phyloP scores from a whole-genome alignment of 2,329 filamentous ascomycete genomes.

The Claviceps fusiformis region DNA sequence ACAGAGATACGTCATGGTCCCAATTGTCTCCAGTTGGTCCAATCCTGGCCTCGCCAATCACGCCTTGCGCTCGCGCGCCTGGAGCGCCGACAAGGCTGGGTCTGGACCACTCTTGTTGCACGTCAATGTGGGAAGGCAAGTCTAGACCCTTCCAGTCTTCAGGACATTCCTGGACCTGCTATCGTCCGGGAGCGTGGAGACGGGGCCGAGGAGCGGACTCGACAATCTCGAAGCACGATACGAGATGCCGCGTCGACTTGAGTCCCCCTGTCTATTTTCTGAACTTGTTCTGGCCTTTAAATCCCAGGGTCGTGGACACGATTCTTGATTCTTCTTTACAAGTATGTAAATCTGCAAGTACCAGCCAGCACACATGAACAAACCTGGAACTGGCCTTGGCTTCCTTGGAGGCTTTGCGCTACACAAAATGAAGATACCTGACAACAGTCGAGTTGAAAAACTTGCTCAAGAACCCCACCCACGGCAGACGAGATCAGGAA shows the following conservation, averaged over 20 bases:
- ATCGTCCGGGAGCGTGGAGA: neutral
- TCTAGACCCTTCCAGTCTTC: neutral
- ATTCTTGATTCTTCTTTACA: too few relatives aligned
- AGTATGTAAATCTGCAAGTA: too few relatives aligned
- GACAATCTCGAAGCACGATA: neutral
- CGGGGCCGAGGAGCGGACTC: neutral
- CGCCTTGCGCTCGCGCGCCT: neutral
- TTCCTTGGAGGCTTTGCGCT: too few relatives aligned
- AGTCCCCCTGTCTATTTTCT: too few relatives aligned
- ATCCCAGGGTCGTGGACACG: too few relatives aligned
- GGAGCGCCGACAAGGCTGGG: neutral
- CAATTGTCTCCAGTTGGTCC: neutral
- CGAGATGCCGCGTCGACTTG: neutral
- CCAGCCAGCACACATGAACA: too few relatives aligned
- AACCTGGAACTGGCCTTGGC: too few relatives aligned
- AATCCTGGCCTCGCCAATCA: neutral
- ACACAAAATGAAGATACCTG: too few relatives aligned
- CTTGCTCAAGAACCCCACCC: too few relatives aligned
- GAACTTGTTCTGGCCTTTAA: too few relatives aligned
- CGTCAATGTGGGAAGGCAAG: neutral
- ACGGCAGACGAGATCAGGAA: too few relatives aligned
- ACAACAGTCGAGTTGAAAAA: too few relatives aligned
- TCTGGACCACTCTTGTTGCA: neutral
- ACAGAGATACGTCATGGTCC: constrained; percentile 3
- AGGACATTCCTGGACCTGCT: neutral